phyloP scores from a whole-genome alignment of 306 rosid species.

The Malus asiatica region DNA sequence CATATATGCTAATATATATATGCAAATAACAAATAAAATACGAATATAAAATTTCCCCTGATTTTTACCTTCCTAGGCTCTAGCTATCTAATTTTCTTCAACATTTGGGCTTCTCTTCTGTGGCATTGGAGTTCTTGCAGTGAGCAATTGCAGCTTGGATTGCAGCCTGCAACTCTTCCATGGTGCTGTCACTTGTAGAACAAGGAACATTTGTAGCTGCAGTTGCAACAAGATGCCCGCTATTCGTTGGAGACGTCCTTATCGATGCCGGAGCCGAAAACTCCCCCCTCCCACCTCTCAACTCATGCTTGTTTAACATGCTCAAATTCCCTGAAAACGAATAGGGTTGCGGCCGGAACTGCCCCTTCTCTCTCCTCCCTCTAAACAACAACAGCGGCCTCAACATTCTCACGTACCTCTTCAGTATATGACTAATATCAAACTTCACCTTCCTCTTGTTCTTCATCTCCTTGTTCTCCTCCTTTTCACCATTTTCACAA shows the following conservation, averaged over 20 bases:
- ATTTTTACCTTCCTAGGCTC: not conserved
- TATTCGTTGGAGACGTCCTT: constrained; percentile 86
- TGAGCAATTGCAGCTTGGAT: constrained; percentile 99
- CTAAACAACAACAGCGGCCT: constrained; percentile 41
- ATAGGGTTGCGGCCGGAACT: constrained; percentile 32
- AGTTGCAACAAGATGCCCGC: constrained; percentile 60
- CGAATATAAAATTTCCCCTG: not conserved
- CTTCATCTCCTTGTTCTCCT: constrained; percentile 21
- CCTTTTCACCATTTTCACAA: constrained; percentile 29
- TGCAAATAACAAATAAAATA: constrained; percentile 3
- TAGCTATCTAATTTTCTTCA: not conserved
- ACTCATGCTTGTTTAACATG: constrained; percentile 30
- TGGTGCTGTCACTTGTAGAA: constrained; percentile 61
- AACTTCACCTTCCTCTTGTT: constrained; percentile 31
- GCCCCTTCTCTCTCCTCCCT: constrained; percentile 44
- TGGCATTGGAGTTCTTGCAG: constrained; percentile 80
- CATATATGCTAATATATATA: not conserved
- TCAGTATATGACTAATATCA: constrained; percentile 46
- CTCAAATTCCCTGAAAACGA: constrained; percentile 75
- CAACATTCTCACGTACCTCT: constrained; percentile 60
- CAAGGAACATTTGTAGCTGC: constrained; percentile 30
- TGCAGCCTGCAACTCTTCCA: constrained; percentile 97
- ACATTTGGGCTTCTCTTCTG: constrained; percentile 50
- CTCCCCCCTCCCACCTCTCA: constrained; percentile 66
- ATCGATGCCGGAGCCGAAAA: constrained; percentile 91